These are phyloP conservation scores for Diaporthe eres DNA, from an alignment of 2,329 filamentous ascomycete genomes.

Conservation along the genomic window DNA sequence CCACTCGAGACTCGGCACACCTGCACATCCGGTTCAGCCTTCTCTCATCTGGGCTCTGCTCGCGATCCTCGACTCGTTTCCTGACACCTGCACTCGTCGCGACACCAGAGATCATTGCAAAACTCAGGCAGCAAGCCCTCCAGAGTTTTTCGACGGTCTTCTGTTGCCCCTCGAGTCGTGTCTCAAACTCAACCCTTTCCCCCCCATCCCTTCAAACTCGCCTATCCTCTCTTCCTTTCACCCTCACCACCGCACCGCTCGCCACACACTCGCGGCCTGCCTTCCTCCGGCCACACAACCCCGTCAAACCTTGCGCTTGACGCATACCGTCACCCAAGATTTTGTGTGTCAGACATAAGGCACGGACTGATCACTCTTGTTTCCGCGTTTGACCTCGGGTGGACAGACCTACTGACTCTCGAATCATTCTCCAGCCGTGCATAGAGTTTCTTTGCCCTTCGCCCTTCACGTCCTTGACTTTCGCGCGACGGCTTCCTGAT, in stretches of 20 bases:
- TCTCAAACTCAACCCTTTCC: slow-evolving; percentile 32
- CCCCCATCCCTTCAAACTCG: slow-evolving; percentile 5
- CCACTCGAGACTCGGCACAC: slow-evolving; percentile 41
- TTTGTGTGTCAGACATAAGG: slow-evolving; percentile 35
- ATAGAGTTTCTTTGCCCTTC: slow-evolving; percentile 24
- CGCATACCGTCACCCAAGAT: slow-evolving; percentile 30
- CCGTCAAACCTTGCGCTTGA: slow-evolving; percentile 36
- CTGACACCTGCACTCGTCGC: slow-evolving; percentile 31
- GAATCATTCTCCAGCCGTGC: slow-evolving; percentile 32
- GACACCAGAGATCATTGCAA: slow-evolving; percentile 39
- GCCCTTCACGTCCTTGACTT: slow-evolving; percentile 1
- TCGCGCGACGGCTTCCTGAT: slow-evolving; percentile 1
- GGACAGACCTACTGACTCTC: slow-evolving; percentile 36
- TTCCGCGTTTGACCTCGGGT: slow-evolving; percentile 8
- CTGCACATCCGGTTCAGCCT: slow-evolving; percentile 33
- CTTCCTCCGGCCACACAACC: slow-evolving; percentile 14
- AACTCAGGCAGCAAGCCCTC: slow-evolving; percentile 23
- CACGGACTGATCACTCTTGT: slow-evolving; percentile 35
- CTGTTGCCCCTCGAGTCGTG: slow-evolving; percentile 41
- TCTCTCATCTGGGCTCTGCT: slow-evolving; percentile 37
- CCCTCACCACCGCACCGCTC: background rate
- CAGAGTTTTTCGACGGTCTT: slow-evolving; percentile 34
- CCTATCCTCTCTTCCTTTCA: background rate
- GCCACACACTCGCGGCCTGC: slow-evolving; percentile 5
- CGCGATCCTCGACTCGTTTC: slow-evolving; percentile 36